Conservation (phyloP, 768 basidiomycete species). For the Mycena albidolilacea region DNA sequence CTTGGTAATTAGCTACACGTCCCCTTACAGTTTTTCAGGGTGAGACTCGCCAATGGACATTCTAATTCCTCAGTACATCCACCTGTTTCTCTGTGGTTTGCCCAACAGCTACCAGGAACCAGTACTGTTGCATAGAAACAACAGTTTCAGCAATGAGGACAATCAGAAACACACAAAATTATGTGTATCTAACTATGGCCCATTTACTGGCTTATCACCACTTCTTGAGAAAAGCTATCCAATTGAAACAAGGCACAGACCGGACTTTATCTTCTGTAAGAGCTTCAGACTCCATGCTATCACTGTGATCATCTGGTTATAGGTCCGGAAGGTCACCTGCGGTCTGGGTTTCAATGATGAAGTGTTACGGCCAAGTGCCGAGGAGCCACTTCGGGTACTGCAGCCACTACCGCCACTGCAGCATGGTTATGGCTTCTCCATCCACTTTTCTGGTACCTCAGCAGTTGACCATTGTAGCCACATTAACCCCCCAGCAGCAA, state of each 20-base stretch:
- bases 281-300: conserved; percentile 8
- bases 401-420: conserved; percentile 8
- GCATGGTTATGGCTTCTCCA: background rate
- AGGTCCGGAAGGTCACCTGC: conserved; percentile 8
- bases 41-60: too few species aligned
- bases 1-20: too few species aligned
- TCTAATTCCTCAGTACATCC: too few species aligned
- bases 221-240: conserved; percentile 15
- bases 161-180: too few species aligned
- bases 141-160: too few species aligned
- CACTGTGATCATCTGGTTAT: conserved; percentile 13
- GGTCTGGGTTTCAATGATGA: background rate
- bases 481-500: background rate
- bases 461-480: conserved; percentile 2
- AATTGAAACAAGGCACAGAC: conserved; percentile 12
- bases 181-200: too few species aligned
- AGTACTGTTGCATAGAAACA: too few species aligned
- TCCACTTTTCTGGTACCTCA: conserved; percentile 2
- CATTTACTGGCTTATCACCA: too few species aligned
- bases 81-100: too few species aligned
- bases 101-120: too few species aligned
- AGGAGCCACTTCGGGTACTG: conserved; percentile 7
- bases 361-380: conserved; percentile 12
- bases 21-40: too few species aligned
- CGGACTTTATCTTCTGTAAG: too few species aligned